phyloP scores from a whole-genome alignment of 768 basidiomycete genomes.

The Fomitopsis serialis region DNA sequence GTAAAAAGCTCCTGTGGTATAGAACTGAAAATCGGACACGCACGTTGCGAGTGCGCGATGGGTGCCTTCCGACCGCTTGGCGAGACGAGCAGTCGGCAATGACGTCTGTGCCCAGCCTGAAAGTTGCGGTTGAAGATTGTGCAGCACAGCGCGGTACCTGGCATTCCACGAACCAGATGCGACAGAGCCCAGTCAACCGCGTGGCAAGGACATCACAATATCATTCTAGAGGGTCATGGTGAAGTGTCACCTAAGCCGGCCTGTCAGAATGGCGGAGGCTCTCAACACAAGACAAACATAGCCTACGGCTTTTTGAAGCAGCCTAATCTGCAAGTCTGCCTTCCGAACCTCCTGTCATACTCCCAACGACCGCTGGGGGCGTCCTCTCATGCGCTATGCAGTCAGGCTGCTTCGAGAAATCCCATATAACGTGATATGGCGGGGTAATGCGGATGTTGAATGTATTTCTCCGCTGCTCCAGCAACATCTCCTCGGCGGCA shows the following conservation, averaged over 20 bases:
- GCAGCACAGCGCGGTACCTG: too few species aligned
- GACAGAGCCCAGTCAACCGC: slow-evolving; percentile 61
- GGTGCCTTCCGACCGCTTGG: slow-evolving; percentile 43
- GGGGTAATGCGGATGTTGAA: slow-evolving; percentile 60
- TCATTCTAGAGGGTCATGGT: slow-evolving; percentile 71
- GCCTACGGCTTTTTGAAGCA: slow-evolving; percentile 53
- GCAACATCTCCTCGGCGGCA: slow-evolving; percentile 50
- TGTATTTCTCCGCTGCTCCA: slow-evolving; percentile 60
- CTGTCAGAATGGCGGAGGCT: neutral
- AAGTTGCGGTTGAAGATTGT: neutral
- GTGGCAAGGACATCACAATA: slow-evolving; percentile 69
- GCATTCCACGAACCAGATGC: slow-evolving; percentile 61
- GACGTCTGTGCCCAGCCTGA: slow-evolving; percentile 44
- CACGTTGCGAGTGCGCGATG: slow-evolving; percentile 67
- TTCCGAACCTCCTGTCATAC: slow-evolving; percentile 70
- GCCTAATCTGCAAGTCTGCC: slow-evolving; percentile 63
- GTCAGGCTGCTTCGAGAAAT: slow-evolving; percentile 46
- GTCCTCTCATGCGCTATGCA: slow-evolving; percentile 35
- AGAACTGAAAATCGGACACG: slow-evolving; percentile 17
- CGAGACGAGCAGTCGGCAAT: slow-evolving; percentile 51
- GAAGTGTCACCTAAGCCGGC: slow-evolving; percentile 38
- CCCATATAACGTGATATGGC: slow-evolving; percentile 60
- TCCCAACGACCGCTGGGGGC: slow-evolving; percentile 60
- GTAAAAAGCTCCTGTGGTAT: too few species aligned
- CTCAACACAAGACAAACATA: slow-evolving; percentile 23